These are phyloP conservation scores for Schizosaccharomyces japonicus DNA, from an alignment of 805 yeast species.

Conservation along the genomic window DNA sequence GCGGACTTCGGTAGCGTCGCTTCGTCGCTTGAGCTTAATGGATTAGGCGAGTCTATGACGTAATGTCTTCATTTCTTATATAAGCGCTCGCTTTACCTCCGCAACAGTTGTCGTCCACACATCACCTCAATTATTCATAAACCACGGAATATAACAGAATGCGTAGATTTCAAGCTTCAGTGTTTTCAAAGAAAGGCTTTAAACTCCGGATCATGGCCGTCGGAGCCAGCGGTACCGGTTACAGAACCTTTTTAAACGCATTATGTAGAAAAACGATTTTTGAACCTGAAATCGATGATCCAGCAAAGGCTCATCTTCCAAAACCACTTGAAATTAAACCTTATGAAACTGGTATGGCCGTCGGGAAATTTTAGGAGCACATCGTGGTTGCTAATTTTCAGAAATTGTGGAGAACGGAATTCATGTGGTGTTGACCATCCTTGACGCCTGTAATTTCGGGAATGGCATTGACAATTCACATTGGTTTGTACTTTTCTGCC, in stretches of 20 bases:
- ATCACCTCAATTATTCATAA: too few relatives aligned
- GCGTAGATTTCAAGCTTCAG: too few relatives aligned
- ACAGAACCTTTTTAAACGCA: conserved; percentile 47
- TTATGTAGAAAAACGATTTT: conserved; percentile 31
- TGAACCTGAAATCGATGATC: conserved; percentile 13
- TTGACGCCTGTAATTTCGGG: conserved; percentile 59
- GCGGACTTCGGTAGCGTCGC: too few relatives aligned
- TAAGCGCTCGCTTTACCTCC: too few relatives aligned
- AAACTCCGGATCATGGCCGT: conserved; percentile 44
- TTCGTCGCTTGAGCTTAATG: too few relatives aligned
- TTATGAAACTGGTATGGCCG: conserved; percentile 12
- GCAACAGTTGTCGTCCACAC: too few relatives aligned
- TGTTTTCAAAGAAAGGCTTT: conserved; percentile 26
- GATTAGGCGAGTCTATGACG: too few relatives aligned
- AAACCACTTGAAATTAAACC: conserved; percentile 24
- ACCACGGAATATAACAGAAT: too few relatives aligned
- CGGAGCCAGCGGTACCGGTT: conserved; percentile 56
- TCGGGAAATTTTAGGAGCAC: background rate
- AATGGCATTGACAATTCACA: conserved; percentile 43
- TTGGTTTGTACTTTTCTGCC: conserved; percentile 15
- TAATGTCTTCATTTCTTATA: too few relatives aligned
- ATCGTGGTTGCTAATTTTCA: conserved; percentile 13
- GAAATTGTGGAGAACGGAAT: conserved; percentile 30
- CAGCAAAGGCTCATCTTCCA: conserved; percentile 17
- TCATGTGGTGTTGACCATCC: conserved; percentile 30